Conservation (phyloP, 75 land plant genomes). For the Pinus taeda region DNA sequence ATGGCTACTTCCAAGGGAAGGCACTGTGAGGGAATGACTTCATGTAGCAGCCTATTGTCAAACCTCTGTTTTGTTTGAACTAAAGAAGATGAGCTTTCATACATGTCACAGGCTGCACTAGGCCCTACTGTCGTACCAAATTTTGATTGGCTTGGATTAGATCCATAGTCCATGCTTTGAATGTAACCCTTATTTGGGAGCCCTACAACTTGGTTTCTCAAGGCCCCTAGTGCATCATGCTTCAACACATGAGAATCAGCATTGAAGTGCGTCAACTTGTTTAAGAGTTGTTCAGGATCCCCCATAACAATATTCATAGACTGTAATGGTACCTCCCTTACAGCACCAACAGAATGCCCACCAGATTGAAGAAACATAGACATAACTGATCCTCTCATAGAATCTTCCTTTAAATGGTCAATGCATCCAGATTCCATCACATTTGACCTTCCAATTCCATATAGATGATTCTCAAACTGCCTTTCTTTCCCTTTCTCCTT, state of each 20-base stretch:
- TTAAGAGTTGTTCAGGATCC: conserved; percentile 4
- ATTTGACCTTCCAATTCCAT: conserved; percentile 9
- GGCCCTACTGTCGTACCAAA: not conserved
- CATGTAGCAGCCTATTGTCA: conserved; percentile 10
- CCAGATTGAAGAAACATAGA: conserved; percentile 17
- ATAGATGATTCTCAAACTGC: not conserved
- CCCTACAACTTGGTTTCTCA: not conserved
- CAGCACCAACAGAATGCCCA: conserved; percentile 7
- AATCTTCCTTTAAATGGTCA: conserved; percentile 11
- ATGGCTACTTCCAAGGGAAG: conserved; percentile 1
- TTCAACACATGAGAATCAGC: conserved; percentile 2
- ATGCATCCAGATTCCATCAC: conserved; percentile 7
- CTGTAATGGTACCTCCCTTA: not conserved
- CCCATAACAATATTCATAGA: conserved; percentile 2
- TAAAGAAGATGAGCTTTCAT: conserved; percentile 3
- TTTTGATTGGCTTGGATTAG: conserved; percentile 2
- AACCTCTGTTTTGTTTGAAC: conserved; percentile 9
- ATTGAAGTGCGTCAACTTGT: conserved; percentile 3
- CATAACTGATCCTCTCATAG: conserved; percentile 13
- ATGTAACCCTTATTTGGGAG: not conserved
- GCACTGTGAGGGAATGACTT: not conserved
- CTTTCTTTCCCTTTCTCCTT: conserved; percentile 11
- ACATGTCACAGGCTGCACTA: conserved; percentile 4
- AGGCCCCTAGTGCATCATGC: not conserved
- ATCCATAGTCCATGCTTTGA: not conserved